A percentile compares a stretch with the other conserved stretches of the same genome.
Conservation (phyloP, 2,329 filamentous ascomycete species). For the Elsinoe arachidis region DNA sequence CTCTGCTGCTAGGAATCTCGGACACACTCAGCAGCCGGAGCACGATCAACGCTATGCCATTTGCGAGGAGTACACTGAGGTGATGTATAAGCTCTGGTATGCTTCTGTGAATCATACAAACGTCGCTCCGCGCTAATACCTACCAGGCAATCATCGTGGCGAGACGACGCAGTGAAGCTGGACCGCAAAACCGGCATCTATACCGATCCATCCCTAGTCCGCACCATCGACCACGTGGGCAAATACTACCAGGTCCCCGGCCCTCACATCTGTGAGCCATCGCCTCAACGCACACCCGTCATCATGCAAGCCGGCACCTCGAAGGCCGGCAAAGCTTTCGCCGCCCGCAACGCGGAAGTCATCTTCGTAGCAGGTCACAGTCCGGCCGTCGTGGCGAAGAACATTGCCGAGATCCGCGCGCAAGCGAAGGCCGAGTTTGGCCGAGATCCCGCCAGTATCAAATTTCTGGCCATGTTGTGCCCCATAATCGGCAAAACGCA, state of each 20-base stretch:
- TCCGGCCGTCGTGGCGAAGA: conserved; percentile 52
- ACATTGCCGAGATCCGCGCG: conserved; percentile 33
- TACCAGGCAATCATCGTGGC: conserved; percentile 53
- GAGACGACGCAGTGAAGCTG: conserved; percentile 55
- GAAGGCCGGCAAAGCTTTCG: conserved; percentile 56
- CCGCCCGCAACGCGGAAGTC: conserved; percentile 61
- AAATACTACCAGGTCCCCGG: conserved; percentile 57
- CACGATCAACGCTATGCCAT: conserved; percentile 60
- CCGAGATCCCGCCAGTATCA: conserved; percentile 53
- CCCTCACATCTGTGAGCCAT: conserved; percentile 57
- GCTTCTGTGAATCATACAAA: not conserved
- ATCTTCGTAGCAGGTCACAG: conserved; percentile 62
- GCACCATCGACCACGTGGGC: conserved; percentile 57
- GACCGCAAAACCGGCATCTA: conserved; percentile 53
- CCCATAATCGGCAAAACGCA: conserved; percentile 57
- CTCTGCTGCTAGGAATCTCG: conserved; percentile 56
- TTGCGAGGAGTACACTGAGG: conserved; percentile 56
- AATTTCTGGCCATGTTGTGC: conserved; percentile 58
- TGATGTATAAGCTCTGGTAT: conserved; percentile 53
- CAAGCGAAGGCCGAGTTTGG: conserved; percentile 33
- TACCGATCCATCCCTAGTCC: conserved; percentile 48
- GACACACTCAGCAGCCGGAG: conserved; percentile 47
- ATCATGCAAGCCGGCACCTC: conserved; percentile 64
- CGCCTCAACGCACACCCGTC: conserved; percentile 59
- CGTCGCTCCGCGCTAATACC: not conserved